phyloP scores from a whole-genome alignment of 805 yeast species.

The Ogataea paradorogensis region DNA sequence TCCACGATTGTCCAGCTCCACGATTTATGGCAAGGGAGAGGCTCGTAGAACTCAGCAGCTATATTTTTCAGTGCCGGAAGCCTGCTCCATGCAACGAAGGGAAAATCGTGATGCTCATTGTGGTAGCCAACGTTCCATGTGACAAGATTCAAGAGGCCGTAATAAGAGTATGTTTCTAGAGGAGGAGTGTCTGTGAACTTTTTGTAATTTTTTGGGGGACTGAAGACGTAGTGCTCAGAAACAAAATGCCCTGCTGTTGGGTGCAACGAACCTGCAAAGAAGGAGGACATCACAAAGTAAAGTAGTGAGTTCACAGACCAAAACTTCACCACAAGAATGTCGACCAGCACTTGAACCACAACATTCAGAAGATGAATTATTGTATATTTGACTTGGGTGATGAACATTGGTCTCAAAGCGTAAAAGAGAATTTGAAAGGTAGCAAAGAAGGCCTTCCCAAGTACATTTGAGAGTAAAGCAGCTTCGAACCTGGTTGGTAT shows the following conservation, averaged over 20 bases:
- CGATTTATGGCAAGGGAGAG: conserved; percentile 70
- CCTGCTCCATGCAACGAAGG: conserved; percentile 87
- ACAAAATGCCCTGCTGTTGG: conserved; percentile 96
- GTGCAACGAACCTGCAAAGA: conserved; percentile 87
- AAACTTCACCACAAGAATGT: conserved; percentile 49
- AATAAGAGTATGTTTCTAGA: conserved; percentile 82
- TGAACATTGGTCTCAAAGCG: conserved; percentile 86
- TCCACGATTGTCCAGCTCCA: conserved; percentile 77
- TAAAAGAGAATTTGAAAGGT: conserved; percentile 86
- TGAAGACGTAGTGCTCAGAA: conserved; percentile 85
- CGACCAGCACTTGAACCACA: conserved; percentile 56
- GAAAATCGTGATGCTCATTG: conserved; percentile 95
- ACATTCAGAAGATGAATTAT: conserved; percentile 70
- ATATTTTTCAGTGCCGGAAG: conserved; percentile 60
- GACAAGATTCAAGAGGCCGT: conserved; percentile 71
- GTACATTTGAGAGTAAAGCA: conserved; percentile 62
- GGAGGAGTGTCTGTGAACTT: conserved; percentile 47
- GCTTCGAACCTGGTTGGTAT: conserved; percentile 83
- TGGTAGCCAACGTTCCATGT: conserved; percentile 95
- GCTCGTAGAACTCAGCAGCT: conserved; percentile 79
- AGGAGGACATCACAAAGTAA: conserved; percentile 73
- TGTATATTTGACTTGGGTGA: conserved; percentile 73
- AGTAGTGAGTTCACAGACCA: conserved; percentile 65
- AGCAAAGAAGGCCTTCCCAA: conserved; percentile 89
- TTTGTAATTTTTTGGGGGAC: conserved; percentile 42